Base-by-base conservation (phyloP, 2,329 filamentous ascomycete genomes). In the Raffaelea ambrosiae region DNA sequence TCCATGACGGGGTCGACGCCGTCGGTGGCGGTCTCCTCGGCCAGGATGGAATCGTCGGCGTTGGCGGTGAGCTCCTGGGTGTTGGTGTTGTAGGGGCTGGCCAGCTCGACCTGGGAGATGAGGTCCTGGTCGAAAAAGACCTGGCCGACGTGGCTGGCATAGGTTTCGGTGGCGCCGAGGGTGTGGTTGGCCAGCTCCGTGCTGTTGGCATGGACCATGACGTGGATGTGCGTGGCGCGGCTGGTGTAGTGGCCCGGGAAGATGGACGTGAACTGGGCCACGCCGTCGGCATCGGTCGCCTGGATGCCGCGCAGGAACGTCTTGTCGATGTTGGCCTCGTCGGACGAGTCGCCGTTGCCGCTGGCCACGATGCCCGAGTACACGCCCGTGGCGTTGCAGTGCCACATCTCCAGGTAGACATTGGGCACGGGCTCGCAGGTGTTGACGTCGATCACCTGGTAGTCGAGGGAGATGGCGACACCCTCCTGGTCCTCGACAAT, bases 81-180 rank as follows among this genome's bases (percentile, higher is more conserved):
- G 58, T 74, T 74, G 44, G 56, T 58, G 11, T 47, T 57, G 60
- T 76, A 74, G 1, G 77, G 76, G 0, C 56, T 53, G 3, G 63
- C 66, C n/a, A 58, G 58, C 53, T 78, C 72, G 49, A 81, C 71
- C 20, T 64, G 53, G 14, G 59, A 54, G 51, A 76, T 68, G 22
- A 83, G 69, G 53, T 68, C 65, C 57, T 80, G 72, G 59, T 81
- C 76, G 55, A 79, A 77, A 66, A 77, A 83, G 40, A 80, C 59
- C 60, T 83, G 77, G 16, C 77, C 77, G 39, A 81, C 69, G 61
- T 82, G 77, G 4, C 73, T 70, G 45, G 74, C 69, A 29, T 63
- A 65, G 18, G 74, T 70, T 26, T 61, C 65, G 16, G 72, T 68
- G 50, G 68, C 71, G 47, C 73, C 63, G 47, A 59, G 55, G 42